phyloP scores from a whole-genome alignment of 441 rosid genomes.

The Francoa sonchifolia region DNA sequence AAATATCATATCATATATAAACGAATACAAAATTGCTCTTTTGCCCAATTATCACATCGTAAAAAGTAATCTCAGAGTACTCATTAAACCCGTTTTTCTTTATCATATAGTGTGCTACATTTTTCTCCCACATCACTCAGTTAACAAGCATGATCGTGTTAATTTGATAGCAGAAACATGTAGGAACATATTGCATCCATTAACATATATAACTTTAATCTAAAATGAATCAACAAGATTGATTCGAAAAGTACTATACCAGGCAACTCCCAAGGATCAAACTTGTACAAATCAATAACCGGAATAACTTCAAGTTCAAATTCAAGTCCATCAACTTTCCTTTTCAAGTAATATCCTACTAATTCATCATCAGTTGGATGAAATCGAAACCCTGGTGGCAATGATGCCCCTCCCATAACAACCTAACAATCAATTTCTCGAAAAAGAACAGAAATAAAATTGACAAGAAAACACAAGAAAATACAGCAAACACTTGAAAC shows the following conservation, averaged over 20 bases:
- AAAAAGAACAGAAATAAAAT: no score
- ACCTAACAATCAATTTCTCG: no score
- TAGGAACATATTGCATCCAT: background rate
- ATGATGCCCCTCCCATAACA: constrained; percentile 48
- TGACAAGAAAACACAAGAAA: no score
- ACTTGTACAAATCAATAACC: constrained; percentile 64
- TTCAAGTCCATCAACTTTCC: constrained; percentile 43
- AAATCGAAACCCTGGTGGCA: constrained; percentile 70
- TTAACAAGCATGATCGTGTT: no score
- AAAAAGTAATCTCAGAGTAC: no score
- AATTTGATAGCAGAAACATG: no score
- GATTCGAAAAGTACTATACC: constrained; percentile 26
- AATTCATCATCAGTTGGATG: constrained; percentile 21
- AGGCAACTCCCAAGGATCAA: constrained; percentile 91
- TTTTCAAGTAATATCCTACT: constrained; percentile 18
- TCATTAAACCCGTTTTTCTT: no score
- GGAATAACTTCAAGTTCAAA: constrained; percentile 84
- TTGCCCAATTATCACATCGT: no score
- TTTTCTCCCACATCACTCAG: no score
- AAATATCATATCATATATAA: no score
- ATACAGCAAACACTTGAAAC: no score
- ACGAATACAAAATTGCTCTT: background rate
- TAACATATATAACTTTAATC: background rate
- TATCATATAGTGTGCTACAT: no score
- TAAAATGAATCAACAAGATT: background rate